Evolutionary conservation across 2,329 filamentous ascomycete species (phyloP), one percentile per base, ranked within the genome.

Genomic region (Fusarium domesticum): DNA sequence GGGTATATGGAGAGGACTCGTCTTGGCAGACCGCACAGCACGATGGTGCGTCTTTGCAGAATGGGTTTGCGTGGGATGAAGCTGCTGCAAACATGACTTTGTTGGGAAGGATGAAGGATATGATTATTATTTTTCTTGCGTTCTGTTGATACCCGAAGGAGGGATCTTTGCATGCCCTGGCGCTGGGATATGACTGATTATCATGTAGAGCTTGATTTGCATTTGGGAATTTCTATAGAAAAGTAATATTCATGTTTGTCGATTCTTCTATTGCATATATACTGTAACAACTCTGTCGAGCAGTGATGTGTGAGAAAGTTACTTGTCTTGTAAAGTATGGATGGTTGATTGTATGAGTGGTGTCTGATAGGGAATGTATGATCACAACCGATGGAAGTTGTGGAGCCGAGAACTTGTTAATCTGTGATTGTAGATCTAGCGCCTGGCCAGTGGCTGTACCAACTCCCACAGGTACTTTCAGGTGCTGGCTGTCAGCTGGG

Each of bases 31-130:
- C 69, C 78, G 89, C 42, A 91, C 85, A 48, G 88, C 88, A 35
- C 76, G 88, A 57, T 95, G 89, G 89, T 93, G 89, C 62, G 89
- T 95, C n/a, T 93, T 93, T 74, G 87, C 87, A 0, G 88, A 95
- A 71, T 95, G 89, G 89, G 73, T 80, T 50, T 87, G 84, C 60
- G 66, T 70, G 39, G 66, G 67, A 37, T 69, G 48, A 55, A 36
- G 18, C 3, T 4, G 14, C 8, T 3, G 23, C 23, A 19, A 42
- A 30, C 20, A 34, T 19, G 18, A 6, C 33, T 30, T 37, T 43
- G 31, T 36, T 32, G 23, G 45, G 34, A 37, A 17, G 35, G 20
- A 36, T 42, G 38, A 34, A 35, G 35, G 45, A 37, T 44, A 32
- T 41, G 47, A 43, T 37, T 30, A 37, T 43, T 44, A 54, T 51